Evolutionary conservation across 192 early-diverging fungal species (phyloP), one percentile per base, ranked within the genome.

Genomic region (Coemansia sp.): DNA sequence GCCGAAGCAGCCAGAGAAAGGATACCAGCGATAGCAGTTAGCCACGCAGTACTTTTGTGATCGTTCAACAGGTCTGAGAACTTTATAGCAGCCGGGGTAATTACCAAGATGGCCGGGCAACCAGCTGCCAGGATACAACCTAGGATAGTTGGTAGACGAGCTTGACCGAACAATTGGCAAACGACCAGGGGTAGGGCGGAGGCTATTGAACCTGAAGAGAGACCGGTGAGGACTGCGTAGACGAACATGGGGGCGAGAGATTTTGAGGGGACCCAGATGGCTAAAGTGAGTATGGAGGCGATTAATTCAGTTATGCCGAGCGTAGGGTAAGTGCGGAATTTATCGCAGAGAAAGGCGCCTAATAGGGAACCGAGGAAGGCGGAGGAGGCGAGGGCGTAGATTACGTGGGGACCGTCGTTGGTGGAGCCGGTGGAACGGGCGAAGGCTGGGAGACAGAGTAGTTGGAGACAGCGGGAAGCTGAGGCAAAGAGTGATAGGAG

Each of bases 151-250:
- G 73, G 68, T 49, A 75, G 29, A 17, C 77, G 29, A 1, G 42
- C 56, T 2, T 57, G 56, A 34, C 77, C 77, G 60, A 80, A 72
- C 73, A 80, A 65, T 57, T 73, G 77, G 0, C 61, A 62, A 30
- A 62, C 30, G 11, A 50, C 60, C 0, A 67, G 48, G 3, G 77
- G 73, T 1, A 80, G 66, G 16, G 67, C 66, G 0, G 73, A 60
- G 3, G 63, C 63, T 14, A 75, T 42, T 2, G 56, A 32, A 0
- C 72, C 77, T 0, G 63, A 66, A n/a, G 72, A 60, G 6, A 75
- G 36, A 1, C 72, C 77, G 28, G 63, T 71, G 52, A 75, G 28
- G 48, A 68, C 72, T 3, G 72, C 57, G 20, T 71, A 80, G 1
- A 63, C 66, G 38, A 66, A 73, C 42, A 79, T 29, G 0, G 71